Conservation (phyloP, 371 early-diverging fungal genomes). For the Mortierella sp. region DNA sequence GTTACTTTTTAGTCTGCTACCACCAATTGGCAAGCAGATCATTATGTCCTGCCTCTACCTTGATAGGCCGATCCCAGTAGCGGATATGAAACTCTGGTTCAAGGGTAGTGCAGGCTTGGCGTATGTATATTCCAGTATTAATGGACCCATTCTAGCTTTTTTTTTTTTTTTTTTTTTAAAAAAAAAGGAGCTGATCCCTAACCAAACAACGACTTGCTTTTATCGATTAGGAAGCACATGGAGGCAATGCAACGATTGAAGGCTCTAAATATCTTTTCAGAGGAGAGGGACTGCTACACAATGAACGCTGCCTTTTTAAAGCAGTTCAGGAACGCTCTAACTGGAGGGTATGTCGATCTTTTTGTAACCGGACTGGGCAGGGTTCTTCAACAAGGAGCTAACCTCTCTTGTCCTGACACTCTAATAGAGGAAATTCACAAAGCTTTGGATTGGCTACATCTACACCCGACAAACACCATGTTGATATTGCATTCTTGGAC, state of each 20-base stretch:
- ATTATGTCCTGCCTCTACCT: conserved; percentile 91
- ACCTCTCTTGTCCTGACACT: not conserved
- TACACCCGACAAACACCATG: conserved; percentile 73
- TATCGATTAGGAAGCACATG: conserved; percentile 58
- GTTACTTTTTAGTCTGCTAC: conserved; percentile 70
- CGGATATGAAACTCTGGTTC: conserved; percentile 79
- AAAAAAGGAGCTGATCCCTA: too few species aligned
- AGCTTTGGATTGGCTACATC: conserved; percentile 85
- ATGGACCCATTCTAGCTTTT: not conserved
- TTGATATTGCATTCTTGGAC: conserved; percentile 79
- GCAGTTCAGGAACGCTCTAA: conserved; percentile 87
- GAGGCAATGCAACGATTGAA: conserved; percentile 73
- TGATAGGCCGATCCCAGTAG: conserved; percentile 63
- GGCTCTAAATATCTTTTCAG: conserved; percentile 73
- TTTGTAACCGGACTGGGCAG: not conserved
- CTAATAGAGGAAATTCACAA: conserved; percentile 74
- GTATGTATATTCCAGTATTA: conserved; percentile 42
- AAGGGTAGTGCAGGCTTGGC: conserved; percentile 58
- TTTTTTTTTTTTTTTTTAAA: conserved; percentile 8
- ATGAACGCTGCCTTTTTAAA: conserved; percentile 80
- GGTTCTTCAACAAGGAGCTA: not conserved
- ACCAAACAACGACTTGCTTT: too few species aligned
- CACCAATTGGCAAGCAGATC: conserved; percentile 88
- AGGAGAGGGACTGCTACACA: conserved; percentile 33
- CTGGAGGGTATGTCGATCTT: conserved; percentile 77